Conservation (phyloP, 768 basidiomycete species). For the Pisolithus orientalis region DNA sequence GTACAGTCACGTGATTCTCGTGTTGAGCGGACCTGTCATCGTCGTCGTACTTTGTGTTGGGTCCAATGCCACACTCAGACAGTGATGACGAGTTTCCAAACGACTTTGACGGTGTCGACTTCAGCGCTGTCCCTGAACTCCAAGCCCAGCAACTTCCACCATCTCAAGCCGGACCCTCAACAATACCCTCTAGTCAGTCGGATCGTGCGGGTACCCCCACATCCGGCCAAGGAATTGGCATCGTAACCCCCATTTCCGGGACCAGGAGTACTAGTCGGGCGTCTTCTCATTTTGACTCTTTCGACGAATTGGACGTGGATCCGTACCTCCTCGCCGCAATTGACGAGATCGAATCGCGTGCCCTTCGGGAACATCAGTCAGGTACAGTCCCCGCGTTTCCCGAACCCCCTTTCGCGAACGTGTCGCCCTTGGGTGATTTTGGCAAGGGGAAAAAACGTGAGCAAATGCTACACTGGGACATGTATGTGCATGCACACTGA, state of each 20-base stretch:
- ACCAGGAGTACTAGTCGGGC: neutral
- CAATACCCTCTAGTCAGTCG: slow-evolving; percentile 1
- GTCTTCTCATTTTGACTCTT: slow-evolving; percentile 1
- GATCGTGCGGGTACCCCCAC: neutral
- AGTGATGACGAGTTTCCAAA: slow-evolving; percentile 53
- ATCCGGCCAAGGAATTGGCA: neutral
- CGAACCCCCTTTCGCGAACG: neutral
- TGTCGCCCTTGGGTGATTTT: too few relatives aligned
- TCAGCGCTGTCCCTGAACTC: slow-evolving; percentile 33
- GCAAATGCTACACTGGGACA: neutral
- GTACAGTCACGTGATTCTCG: neutral
- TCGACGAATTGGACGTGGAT: slow-evolving; percentile 17
- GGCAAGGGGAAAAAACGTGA: neutral
- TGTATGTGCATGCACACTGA: slow-evolving; percentile 4
- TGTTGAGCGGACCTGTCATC: neutral
- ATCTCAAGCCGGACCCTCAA: neutral
- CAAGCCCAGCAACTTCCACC: slow-evolving; percentile 2
- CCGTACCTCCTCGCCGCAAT: slow-evolving; percentile 30
- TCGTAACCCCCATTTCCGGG: neutral
- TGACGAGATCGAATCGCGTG: slow-evolving; percentile 40
- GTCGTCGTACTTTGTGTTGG: neutral
- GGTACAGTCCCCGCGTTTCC: slow-evolving; percentile 6
- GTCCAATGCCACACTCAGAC: slow-evolving; percentile 19
- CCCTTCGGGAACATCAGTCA: slow-evolving; percentile 6
- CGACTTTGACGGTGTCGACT: slow-evolving; percentile 45